phyloP scores from a whole-genome alignment of 2,329 filamentous ascomycete genomes.

The Endocalyx cinctus region DNA sequence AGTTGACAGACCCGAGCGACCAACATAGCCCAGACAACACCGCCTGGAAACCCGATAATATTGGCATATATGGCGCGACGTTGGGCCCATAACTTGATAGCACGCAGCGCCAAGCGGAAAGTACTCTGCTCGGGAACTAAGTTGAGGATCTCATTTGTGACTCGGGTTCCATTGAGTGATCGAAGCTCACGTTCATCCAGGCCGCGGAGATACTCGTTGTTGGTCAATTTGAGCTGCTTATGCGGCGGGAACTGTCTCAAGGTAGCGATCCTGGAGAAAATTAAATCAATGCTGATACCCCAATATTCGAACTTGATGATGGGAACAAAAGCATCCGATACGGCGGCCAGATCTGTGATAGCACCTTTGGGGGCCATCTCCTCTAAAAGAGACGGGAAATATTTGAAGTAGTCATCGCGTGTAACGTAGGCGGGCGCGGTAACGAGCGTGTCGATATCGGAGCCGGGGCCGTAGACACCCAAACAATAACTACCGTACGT shows the following conservation, averaged over 20 bases:
- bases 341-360: conserved; percentile 78
- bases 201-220: conserved; percentile 79
- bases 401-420: conserved; percentile 85
- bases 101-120: conserved; percentile 82
- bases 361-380: conserved; percentile 72
- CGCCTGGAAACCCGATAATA: conserved; percentile 92
- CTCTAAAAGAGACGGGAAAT: conserved; percentile 76
- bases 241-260: conserved; percentile 65
- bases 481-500: conserved; percentile 94
- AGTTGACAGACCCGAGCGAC: conserved; percentile 94
- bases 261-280: conserved; percentile 72
- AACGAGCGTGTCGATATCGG: conserved; percentile 95
- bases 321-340: conserved; percentile 87
- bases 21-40: conserved; percentile 97
- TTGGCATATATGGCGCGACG: conserved; percentile 91
- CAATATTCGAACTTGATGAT: conserved; percentile 95
- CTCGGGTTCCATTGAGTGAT: conserved; percentile 88
- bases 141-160: conserved; percentile 86
- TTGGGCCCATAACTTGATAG: conserved; percentile 95
- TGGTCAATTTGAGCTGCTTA: conserved; percentile 68
- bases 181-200: conserved; percentile 82
- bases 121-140: conserved; percentile 86
- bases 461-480: conserved; percentile 90
- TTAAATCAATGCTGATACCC: conserved; percentile 91
- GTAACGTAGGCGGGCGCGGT: conserved; percentile 86